Evolutionary conservation across 1,284 basidiomycete species (phyloP).

Genomic region (Irpex sp.): DNA sequence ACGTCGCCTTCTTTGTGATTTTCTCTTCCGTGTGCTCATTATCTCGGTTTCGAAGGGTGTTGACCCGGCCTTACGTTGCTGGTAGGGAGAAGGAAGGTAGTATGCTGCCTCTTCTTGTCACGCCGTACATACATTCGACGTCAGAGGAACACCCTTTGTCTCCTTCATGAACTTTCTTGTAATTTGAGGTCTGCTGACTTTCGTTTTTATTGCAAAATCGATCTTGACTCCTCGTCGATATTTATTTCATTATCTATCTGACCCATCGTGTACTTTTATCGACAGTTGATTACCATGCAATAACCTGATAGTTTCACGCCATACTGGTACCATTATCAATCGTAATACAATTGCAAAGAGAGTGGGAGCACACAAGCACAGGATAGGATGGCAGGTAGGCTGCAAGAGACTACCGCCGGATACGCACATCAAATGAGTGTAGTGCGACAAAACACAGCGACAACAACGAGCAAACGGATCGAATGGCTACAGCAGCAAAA

Average conservation of each 20-base stretch:
- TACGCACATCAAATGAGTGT: constrained; percentile 1
- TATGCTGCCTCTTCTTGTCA: constrained; percentile 61
- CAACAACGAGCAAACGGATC: constrained; percentile 7
- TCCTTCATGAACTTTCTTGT: no score
- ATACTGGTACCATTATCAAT: neutral
- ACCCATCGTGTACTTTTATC: no score
- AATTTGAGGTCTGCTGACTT: no score
- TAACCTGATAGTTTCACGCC: neutral
- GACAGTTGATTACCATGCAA: no score
- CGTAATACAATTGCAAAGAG: neutral
- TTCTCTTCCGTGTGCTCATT: constrained; percentile 1
- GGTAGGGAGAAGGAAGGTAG: constrained; percentile 62
- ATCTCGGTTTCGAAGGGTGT: constrained; percentile 43
- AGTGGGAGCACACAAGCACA: neutral
- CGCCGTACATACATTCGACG: constrained; percentile 24
- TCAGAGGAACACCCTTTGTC: neutral
- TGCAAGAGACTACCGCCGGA: neutral
- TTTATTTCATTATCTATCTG: no score
- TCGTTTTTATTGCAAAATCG: no score
- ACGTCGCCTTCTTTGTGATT: constrained; percentile 25
- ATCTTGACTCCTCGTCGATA: no score
- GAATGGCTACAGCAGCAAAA: constrained; percentile 12
- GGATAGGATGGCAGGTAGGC: neutral
- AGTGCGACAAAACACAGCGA: constrained; percentile 14
- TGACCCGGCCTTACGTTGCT: constrained; percentile 67